Conservation (phyloP, 176 grass and related monocot species). For the Avena insularis region DNA sequence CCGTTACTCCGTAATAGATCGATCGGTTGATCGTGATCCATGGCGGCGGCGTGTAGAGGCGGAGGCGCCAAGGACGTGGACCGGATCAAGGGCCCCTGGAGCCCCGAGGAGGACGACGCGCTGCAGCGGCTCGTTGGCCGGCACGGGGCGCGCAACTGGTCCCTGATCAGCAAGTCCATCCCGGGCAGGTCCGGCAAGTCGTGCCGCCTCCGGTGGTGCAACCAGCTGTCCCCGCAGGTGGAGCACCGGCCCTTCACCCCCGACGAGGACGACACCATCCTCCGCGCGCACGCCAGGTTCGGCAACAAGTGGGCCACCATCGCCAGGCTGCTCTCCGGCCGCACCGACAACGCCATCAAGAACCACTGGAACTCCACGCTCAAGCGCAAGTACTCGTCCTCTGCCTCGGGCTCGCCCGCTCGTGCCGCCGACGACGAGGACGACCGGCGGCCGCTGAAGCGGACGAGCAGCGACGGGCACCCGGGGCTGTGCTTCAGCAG, state of each 20-base stretch:
- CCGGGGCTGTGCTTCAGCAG: slow-evolving; percentile 57
- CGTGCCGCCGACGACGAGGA: slow-evolving; percentile 19
- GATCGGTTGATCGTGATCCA: background rate
- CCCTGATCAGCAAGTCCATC: slow-evolving; percentile 87
- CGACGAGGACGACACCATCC: slow-evolving; percentile 88
- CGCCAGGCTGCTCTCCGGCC: slow-evolving; percentile 71
- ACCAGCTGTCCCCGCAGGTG: slow-evolving; percentile 92
- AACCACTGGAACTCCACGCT: slow-evolving; percentile 99
- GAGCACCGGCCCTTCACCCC: slow-evolving; percentile 91
- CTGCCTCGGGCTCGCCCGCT: background rate
- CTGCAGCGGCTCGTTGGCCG: slow-evolving; percentile 67
- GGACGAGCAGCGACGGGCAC: slow-evolving; percentile 60
- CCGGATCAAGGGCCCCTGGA: slow-evolving; percentile 96
- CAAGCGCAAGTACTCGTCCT: slow-evolving; percentile 57
- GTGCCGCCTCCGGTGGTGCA: slow-evolving; percentile 90
- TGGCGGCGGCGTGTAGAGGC: slow-evolving; percentile 6
- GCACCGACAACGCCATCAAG: slow-evolving; percentile 98
- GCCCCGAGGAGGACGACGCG: slow-evolving; percentile 96
- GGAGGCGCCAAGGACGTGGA: slow-evolving; percentile 56
- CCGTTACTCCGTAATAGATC: background rate
- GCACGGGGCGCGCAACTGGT: slow-evolving; percentile 91
- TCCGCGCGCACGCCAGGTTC: slow-evolving; percentile 71
- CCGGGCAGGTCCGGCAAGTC: slow-evolving; percentile 83
- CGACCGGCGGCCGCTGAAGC: slow-evolving; percentile 60
- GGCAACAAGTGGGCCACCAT: slow-evolving; percentile 99